Base-by-base conservation (phyloP, 768 basidiomycete genomes). In the Boletus rubroflammeus region DNA sequence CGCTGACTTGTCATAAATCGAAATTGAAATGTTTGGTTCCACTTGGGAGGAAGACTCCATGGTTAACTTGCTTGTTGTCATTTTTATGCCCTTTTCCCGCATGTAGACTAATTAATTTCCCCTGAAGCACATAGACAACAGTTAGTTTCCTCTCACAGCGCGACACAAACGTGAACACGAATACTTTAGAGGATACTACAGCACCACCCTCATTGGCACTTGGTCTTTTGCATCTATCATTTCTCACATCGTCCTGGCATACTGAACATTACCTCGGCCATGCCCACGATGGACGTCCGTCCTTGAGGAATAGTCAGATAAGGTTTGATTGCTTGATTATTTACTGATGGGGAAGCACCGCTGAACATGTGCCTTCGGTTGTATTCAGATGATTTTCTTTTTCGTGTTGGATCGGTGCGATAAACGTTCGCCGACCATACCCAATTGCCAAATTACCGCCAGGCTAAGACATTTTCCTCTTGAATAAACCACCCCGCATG, bases 181-280 rank as follows among this genome's bases (percentile, higher is more conserved):
- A 41, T 29, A 47, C 39, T 48, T 45, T 54, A 28, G 41, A 54
- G 29, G 42, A 31, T 32, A 57, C n/a, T 39, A 26, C 31, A 38
- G 36, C 21, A 19, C 46, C 53, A 40, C 29, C 47, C n/a, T 11
- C 25, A 21, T 56, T 29, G 31, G 32, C 41, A 47, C 43, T 26
- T 6, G 42, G 4, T 35, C 8, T 40, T 35, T 56, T 44, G 10
- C 25, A 25, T 26, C 31, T 36, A 40, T n/a, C n/a, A 36, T 51
- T 67, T 58, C 51, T 65, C 63, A 53, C 62, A 66, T n/a, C 64
- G 57, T 60, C 34, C 32, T 28, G 43, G 52, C 43, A 15, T 67
- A 47, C 47, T 53, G 46, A 36, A 48, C 46, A 54, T 47, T 51
- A 44, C 55, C 53, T 58, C 41, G 42, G 46, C 41, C 41, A 47